Evolutionary conservation across 78 protist genomes (phyloP).

Genomic region (Chrysochromulina parva): DNA sequence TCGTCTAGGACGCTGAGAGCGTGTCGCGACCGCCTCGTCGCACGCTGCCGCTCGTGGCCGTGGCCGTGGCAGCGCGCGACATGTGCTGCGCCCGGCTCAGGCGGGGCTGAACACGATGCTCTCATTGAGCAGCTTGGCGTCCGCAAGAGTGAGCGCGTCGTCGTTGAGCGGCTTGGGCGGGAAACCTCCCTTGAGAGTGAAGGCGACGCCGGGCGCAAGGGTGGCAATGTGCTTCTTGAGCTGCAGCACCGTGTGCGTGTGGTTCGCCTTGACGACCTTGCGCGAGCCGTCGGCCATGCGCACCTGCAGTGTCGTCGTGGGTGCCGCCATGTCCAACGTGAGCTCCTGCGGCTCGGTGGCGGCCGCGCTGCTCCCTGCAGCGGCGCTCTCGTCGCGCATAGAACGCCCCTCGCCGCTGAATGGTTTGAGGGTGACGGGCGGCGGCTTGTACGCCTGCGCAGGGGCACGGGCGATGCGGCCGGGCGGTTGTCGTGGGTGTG

Average conservation of each 20-base stretch:
- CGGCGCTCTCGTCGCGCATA: not conserved
- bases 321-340: not conserved
- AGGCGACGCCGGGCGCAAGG: not conserved
- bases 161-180: not conserved
- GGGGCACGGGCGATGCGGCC: not conserved
- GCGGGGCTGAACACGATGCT: not conserved
- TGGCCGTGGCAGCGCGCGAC: too few relatives aligned
- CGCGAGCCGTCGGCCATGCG: not conserved
- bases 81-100: too few relatives aligned
- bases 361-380: not conserved
- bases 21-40: too few relatives aligned
- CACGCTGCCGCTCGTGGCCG: too few relatives aligned
- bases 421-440: not conserved
- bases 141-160: not conserved
- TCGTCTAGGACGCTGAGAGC: too few relatives aligned
- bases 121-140: not conserved
- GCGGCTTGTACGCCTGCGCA: slow-evolving; percentile 22
- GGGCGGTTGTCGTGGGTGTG: not conserved
- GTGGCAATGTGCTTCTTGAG: not conserved
- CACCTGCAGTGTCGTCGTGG: slow-evolving; percentile 28
- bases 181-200: not conserved
- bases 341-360: not conserved
- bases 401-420: not conserved
- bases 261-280: not conserved
- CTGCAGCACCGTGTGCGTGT: not conserved